A percentile compares a stretch with the other conserved stretches of the same genome.
Conservation (phyloP, 768 basidiomycete genomes). For the Arthromyces matolae region DNA sequence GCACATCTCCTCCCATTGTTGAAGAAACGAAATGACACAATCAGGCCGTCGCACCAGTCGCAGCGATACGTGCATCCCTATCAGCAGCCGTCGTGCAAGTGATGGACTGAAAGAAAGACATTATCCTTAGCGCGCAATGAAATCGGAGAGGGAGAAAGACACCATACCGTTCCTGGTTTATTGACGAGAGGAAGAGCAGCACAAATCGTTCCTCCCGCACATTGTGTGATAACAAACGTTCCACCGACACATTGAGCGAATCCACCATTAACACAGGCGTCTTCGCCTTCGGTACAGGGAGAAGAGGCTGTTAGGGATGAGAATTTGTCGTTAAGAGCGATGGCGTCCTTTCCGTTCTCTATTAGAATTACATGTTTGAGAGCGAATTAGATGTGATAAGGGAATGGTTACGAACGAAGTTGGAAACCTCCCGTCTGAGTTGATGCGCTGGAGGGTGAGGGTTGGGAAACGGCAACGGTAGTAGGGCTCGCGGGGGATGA, state of each 20-base stretch:
- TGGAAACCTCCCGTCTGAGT: slow-evolving; percentile 2
- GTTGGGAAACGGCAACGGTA: not conserved
- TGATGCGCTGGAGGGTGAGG: not conserved
- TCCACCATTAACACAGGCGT: slow-evolving; percentile 18
- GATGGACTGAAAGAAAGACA: slow-evolving; percentile 9
- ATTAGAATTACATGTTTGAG: not conserved
- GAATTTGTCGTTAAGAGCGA: slow-evolving; percentile 23
- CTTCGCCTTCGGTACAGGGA: slow-evolving; percentile 20
- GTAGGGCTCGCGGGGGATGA: not conserved
- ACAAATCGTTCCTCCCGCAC: slow-evolving; percentile 26
- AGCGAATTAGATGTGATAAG: not conserved
- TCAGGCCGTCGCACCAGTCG: slow-evolving; percentile 13
- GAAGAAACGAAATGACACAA: too few species aligned
- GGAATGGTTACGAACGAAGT: slow-evolving; percentile 4
- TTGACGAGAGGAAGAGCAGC: slow-evolving; percentile 28
- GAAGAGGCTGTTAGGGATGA: slow-evolving; percentile 20
- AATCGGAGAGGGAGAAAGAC: not conserved
- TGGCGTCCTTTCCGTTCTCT: slow-evolving; percentile 21
- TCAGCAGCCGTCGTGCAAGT: slow-evolving; percentile 16
- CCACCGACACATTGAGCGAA: slow-evolving; percentile 25
- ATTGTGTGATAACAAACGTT: slow-evolving; percentile 23
- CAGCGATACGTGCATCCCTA: slow-evolving; percentile 18
- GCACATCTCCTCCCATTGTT: too few species aligned
- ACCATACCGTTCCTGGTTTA: slow-evolving; percentile 23
- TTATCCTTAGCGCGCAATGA: not conserved